A percentile compares a stretch with the other conserved stretches of the same genome.
Evolutionary conservation across 768 basidiomycete genomes (phyloP).

Genomic region (Rhizopogon vulgaris): DNA sequence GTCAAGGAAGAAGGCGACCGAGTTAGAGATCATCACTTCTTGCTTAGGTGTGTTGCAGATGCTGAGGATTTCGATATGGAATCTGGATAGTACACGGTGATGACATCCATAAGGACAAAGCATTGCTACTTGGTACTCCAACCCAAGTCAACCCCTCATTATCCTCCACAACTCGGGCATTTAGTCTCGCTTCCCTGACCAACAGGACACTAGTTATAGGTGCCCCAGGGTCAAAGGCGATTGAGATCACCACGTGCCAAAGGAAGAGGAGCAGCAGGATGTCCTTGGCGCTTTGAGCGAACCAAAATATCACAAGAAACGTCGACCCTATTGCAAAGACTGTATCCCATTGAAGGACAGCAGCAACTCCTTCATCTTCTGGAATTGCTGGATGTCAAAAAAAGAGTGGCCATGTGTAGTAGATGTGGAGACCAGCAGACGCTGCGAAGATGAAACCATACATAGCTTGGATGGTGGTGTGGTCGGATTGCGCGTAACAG

Average conservation of each 20-base stretch:
- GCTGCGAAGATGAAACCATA: slow-evolving; percentile 12
- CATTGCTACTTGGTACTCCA: not conserved
- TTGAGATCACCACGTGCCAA: slow-evolving; percentile 39
- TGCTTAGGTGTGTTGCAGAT: too few species aligned
- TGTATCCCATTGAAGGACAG: slow-evolving; percentile 50
- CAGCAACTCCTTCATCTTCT: slow-evolving; percentile 12
- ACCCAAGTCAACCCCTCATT: not conserved
- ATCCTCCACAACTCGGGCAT: slow-evolving; percentile 5
- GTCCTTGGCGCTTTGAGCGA: slow-evolving; percentile 29
- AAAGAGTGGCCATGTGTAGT: slow-evolving; percentile 13
- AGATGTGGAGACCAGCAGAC: slow-evolving; percentile 22
- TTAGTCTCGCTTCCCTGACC: slow-evolving; percentile 40
- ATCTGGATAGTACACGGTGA: not conserved
- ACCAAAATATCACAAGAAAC: slow-evolving; percentile 45
- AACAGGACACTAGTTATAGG: slow-evolving; percentile 40
- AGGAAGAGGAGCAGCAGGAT: slow-evolving; percentile 27
- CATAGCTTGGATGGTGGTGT: slow-evolving; percentile 14
- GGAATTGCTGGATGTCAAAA: slow-evolving; percentile 3
- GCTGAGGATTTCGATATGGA: too few species aligned
- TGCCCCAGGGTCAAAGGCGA: slow-evolving; percentile 46
- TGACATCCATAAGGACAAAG: not conserved
- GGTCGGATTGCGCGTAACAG: slow-evolving; percentile 11
- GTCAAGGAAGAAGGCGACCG: too few species aligned
- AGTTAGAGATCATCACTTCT: too few species aligned
- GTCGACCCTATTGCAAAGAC: slow-evolving; percentile 33